Base-by-base conservation (phyloP, 176 grass and related monocot genomes). In the Carex kokanica region DNA sequence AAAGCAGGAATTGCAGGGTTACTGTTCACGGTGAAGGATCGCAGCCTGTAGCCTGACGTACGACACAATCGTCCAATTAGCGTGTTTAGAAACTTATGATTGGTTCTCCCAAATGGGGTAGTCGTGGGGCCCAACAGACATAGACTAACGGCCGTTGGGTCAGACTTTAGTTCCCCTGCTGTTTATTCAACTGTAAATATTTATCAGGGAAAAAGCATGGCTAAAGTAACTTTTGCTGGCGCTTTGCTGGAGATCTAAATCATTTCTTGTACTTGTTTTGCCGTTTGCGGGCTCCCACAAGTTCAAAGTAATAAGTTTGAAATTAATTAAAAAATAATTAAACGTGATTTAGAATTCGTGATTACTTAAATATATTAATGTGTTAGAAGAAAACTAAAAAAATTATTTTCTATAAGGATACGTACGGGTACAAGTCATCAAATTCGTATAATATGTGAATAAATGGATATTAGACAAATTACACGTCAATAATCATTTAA, bases 71-170 rank as follows among this genome's bases (percentile, higher is more conserved):
- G 1, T 60, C 47, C 5, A 4, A 53, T 74, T 41, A 63, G 57
- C 57, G 57, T 83, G 69, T 64, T 64, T 64, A 71, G 20, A 72
- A 83, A 20, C 40, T 69, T 12, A 29, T 62, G 59, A 62, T 69
- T 71, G 61, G 80, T 82, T 82, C 80, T 63, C 59, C 59, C 40
- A 67, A 64, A 67, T 82, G 80, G 80, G 80, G 41, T 82, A 41
- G 20, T 41, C 66, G 60, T 65, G 80, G 80, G 73, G 4, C 38
- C 80, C 34, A 2, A 82, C 4, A 23, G 17, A 38, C 47, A 66
- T 17, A 32, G 60, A 82, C 20, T 13, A 82, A 82, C 59, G 62
- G 40, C 29, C 60, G 45, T 64, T 49, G 60, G 79, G 43, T 82
- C 58, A 49, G 79, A 31, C 43, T 38, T 15, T 34, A 21, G 71